Base-by-base conservation (phyloP, 2,329 filamentous ascomycete species). In the Monilinia aucupariae region DNA sequence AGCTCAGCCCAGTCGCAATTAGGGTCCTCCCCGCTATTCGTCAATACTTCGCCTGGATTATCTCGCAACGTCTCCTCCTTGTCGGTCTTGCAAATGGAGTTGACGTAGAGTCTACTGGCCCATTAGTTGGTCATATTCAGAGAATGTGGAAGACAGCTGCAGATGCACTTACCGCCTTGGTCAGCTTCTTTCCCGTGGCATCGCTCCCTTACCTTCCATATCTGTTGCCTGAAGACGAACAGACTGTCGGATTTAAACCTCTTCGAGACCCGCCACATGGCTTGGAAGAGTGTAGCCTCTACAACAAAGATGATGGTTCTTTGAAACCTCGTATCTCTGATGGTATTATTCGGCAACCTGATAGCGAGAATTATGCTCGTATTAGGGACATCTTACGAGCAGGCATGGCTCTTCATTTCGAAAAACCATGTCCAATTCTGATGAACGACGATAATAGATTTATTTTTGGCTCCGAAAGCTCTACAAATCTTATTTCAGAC, bases 41-140 rank as follows among this genome's bases (percentile, higher is more conserved):
- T 17, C 78, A 88, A 51, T 90, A 90, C 73, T 88, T 85, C 72
- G 82, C 82, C 17, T 90, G 87, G 87, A 77, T 90, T 59, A 75
- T 83, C 20, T 79, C 80, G 12, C 85, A 82, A 64, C 81, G 80
- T 71, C 71, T 77, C 20, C 76, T 83, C 6, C 75, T 89, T 25
- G 76, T 80, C 61, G 56, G 62, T 3, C 54, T 63, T n/a, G 53
- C 27, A 53, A 32, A 48, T 25, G 61, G 54, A 51, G 25, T 63
- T 25, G 61, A 63, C 37, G 4, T 8, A 13, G 61, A 39, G 37
- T 48, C 53, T 30, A 79, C 79, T 61, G 82, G 85, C 65, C 80
- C 80, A 4, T 72, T 79, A 34, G 76, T 79, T 30, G 77, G 82
- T 5, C 79, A 85, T 64, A 81, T 86, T 45, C 80, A 82, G 64